phyloP scores from a whole-genome alignment of 148 eudicot species.

The Chenopodium berlandieri region DNA sequence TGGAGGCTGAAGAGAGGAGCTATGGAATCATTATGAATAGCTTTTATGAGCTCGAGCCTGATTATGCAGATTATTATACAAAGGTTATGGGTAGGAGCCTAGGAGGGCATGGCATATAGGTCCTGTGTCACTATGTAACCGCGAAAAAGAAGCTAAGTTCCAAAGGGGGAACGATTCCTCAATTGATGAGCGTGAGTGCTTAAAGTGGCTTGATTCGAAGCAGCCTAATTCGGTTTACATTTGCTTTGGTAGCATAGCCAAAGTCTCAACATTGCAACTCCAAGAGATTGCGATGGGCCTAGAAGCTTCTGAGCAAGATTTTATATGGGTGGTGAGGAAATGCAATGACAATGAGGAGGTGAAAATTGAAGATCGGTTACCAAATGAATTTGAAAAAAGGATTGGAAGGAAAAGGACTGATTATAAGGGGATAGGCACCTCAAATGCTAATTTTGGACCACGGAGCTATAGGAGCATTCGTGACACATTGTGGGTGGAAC shows the following conservation, averaged over 20 bases:
- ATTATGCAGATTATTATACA: slow-evolving; percentile 23
- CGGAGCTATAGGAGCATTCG: slow-evolving; percentile 27
- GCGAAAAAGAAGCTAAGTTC: slow-evolving; percentile 22
- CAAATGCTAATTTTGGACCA: slow-evolving; percentile 40
- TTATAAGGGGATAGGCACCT: slow-evolving; percentile 42
- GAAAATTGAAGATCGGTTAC: slow-evolving; percentile 13
- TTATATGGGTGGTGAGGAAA: slow-evolving; percentile 37
- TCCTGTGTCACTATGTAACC: slow-evolving; percentile 35
- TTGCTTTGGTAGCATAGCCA: slow-evolving; percentile 32
- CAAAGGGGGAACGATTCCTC: slow-evolving; percentile 29
- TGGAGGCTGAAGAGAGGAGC: slow-evolving; percentile 33
- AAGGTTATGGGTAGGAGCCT: slow-evolving; percentile 26
- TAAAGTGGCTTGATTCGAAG: slow-evolving; percentile 36
- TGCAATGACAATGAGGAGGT: not conserved
- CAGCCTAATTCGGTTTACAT: slow-evolving; percentile 30
- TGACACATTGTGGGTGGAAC: slow-evolving; percentile 49
- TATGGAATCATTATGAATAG: slow-evolving; percentile 37
- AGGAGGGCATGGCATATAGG: slow-evolving; percentile 40
- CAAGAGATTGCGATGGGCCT: slow-evolving; percentile 30
- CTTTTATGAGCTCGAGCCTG: slow-evolving; percentile 34
- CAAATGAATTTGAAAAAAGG: slow-evolving; percentile 27
- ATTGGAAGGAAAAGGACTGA: slow-evolving; percentile 28
- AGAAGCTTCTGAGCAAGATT: slow-evolving; percentile 30
- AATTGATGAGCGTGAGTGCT: slow-evolving; percentile 24
- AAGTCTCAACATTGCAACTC: slow-evolving; percentile 21